A percentile compares a stretch with the other conserved stretches of the same genome.
These are phyloP conservation scores for Apiotrichum domesticum DNA, from an alignment of 1,284 basidiomycete genomes.

Conservation along the genomic window DNA sequence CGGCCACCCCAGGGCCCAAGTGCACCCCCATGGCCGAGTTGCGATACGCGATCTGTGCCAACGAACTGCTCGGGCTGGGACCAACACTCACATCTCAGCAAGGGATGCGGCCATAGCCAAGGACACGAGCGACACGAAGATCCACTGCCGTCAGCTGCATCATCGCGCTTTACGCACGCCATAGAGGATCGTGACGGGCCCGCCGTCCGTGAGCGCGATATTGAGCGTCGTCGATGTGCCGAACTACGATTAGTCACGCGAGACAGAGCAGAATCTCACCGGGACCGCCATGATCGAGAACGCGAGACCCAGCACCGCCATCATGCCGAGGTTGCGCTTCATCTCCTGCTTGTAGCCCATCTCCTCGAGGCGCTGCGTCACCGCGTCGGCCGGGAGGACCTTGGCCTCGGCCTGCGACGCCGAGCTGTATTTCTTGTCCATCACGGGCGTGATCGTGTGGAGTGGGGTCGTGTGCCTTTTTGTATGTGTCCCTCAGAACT, in stretches of 20 bases:
- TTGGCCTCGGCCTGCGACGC: not conserved
- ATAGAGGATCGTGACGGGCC: conserved; percentile 46
- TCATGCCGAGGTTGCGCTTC: conserved; percentile 48
- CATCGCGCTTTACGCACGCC: conserved; percentile 28
- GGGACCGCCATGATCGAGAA: conserved; percentile 48
- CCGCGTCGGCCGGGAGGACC: conserved; percentile 1
- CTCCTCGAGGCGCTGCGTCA: conserved; percentile 34
- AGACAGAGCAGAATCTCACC: not conserved
- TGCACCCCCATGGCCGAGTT: too few species aligned
- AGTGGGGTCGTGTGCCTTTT: too few species aligned
- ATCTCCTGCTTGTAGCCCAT: conserved; percentile 50
- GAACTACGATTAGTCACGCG: not conserved
- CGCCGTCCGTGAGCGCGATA: conserved; percentile 49
- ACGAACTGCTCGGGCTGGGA: too few species aligned
- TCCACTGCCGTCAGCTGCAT: conserved; percentile 33
- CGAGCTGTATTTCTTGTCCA: not conserved
- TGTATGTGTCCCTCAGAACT: too few species aligned
- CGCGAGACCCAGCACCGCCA: conserved; percentile 47
- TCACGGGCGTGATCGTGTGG: not conserved
- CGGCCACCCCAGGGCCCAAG: too few species aligned
- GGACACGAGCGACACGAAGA: conserved; percentile 49
- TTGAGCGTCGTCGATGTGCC: conserved; percentile 47
- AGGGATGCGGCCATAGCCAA: conserved; percentile 48
- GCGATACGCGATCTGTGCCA: too few species aligned
- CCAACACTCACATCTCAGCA: conserved; percentile 44